Evolutionary conservation across 2,329 filamentous ascomycete genomes (phyloP), one percentile per base, ranked within the genome.

Genomic region (Fusarium musae): DNA sequence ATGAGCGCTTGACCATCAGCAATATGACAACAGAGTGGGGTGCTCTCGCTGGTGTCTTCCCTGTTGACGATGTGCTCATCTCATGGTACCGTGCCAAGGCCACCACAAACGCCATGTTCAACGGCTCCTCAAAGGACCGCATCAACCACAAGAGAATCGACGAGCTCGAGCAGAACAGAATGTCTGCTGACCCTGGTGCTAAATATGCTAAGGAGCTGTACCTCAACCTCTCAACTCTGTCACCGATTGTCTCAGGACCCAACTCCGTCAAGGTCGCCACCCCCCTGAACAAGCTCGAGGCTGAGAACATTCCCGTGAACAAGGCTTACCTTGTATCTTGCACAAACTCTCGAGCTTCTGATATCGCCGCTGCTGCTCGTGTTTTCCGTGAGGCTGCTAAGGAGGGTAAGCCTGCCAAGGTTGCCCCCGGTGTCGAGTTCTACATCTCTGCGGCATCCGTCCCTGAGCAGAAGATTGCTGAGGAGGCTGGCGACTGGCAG

Each of bases 191-290:
- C 78, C 89, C 88, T 19, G 93, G 90, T 13, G 95, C 95, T 3
- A 86, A 85, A 10, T 98, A 98, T 75, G 92, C 94, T 61, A 98
- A 98, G 83, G 85, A 91, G 44, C 87, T 97, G 1, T 95, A 93
- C 80, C 85, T 98, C 11, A 90, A 97, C 80, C 88, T 98, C 2
- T 93, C 92, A 0, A 95, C 94, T 0, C 87, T 98, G 0, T 92
- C 93, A 1, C 95, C 95, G 0, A 95, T 93, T 63, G 91, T 98
- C 15, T 88, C 95, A 0, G 95, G 96, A 0, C 96, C 96, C 2
- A 97, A 98, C 83, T 95, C 93, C 0, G 94, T 97, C 78, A 98
- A 98, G 82, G 85, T 97, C 1, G 91, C 93, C 0, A 97, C 92
- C 0, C 94, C 96, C 0, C 82, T 98, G 2, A 83, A 85, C 9